These are phyloP conservation scores for Ophiostoma ulmi DNA, from an alignment of 2,329 filamentous ascomycete genomes.

Conservation along the genomic window DNA sequence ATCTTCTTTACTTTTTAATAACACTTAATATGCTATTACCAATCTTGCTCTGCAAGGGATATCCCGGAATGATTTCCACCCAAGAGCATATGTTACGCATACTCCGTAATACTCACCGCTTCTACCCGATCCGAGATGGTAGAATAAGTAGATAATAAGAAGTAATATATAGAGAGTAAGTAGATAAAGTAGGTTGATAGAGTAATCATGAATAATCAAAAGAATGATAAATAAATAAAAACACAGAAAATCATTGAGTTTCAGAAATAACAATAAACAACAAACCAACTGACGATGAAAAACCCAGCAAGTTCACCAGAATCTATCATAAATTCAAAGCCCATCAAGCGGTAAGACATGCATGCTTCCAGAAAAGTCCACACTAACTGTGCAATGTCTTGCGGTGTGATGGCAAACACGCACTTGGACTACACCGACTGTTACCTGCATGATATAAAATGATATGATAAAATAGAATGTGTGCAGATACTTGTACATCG, in stretches of 20 bases:
- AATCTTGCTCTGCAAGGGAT: background rate
- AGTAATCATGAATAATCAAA: no score
- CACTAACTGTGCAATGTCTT: background rate
- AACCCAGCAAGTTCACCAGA: background rate
- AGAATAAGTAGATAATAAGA: background rate
- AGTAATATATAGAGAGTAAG: background rate
- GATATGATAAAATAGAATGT: background rate
- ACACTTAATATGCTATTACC: background rate
- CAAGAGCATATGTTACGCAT: background rate
- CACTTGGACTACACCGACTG: constrained; percentile 7
- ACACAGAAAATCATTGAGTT: background rate
- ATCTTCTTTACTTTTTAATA: no score
- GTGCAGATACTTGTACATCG: background rate
- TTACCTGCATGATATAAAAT: background rate
- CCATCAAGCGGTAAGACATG: constrained; percentile 12
- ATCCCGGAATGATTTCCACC: background rate
- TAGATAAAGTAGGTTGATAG: background rate
- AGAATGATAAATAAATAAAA: no score
- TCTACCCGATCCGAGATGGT: background rate
- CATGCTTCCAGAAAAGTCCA: constrained; percentile 14
- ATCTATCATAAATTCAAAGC: no score
- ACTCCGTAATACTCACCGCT: background rate
- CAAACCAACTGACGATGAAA: background rate
- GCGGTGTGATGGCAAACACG: constrained; percentile 4
- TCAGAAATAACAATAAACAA: background rate